Base-by-base conservation (phyloP, 2,329 filamentous ascomycete genomes). In the Bimuria novae-zelandiae region DNA sequence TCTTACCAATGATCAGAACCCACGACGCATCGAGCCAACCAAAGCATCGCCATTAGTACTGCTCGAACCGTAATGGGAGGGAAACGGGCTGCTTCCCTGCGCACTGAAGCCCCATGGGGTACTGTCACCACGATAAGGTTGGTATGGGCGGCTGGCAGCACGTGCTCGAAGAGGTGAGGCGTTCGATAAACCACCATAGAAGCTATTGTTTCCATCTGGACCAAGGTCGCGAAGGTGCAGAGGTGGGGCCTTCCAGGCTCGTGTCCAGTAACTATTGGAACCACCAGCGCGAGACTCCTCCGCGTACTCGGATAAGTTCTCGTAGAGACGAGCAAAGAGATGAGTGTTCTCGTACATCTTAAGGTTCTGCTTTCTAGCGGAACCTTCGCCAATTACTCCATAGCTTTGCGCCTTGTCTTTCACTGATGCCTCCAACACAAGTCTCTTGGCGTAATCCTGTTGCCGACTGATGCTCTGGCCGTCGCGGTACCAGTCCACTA, bases 281-380 rank as follows among this genome's bases (percentile, higher is more conserved):
- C 51, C 67, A 4, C 57, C 57, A 35, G 52, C 43, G 12, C 51
- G 52, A 14, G 45, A 55, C 41, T 68, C 62, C 19, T 69, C 76
- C 30, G 72, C 61, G 53, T 80, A 80, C 23, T 71, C 69, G 7
- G 67, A 66, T 1, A 80, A 66, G 27, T 71, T 77, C 56, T 79
- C 76, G 44, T 75, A 72, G 10, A 79, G 56, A 2, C 75, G 71
- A 6, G 78, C 68, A 47, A 79, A 72, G 3, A 75, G 51, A 30
- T 68, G 70, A 16, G 71, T 76, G 17, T 70, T 70, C 12, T 59
- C 58, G 35, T 59, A 60, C 27, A 43, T 52, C 7, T 50, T 19
- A 7, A 21, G 22, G n/a, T 53, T 29, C 6, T 47, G 36, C 8
- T 35, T 41, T 12, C 30, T 40, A 19, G 22, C 14, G 10, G 46